phyloP scores from a whole-genome alignment of 768 basidiomycete species.

The Podaxis rugospora region DNA sequence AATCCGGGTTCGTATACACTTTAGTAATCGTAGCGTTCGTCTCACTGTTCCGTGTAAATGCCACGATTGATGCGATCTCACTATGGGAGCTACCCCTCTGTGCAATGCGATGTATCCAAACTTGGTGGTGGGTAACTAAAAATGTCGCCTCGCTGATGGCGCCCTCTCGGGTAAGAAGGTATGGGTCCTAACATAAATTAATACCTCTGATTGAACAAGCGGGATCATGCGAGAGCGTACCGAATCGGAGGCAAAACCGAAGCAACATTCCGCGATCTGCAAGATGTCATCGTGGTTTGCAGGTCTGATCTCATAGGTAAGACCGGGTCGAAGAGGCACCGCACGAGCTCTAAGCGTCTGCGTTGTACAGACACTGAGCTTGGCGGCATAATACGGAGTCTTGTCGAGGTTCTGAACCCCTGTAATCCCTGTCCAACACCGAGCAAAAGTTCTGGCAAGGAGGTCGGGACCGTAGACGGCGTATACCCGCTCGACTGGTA shows the following conservation, averaged over 20 bases:
- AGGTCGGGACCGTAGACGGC: constrained; percentile 58
- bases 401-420: constrained; percentile 27
- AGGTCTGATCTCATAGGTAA: constrained; percentile 35
- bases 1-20: constrained; percentile 55
- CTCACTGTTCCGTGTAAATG: constrained; percentile 57
- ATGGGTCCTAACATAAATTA: constrained; percentile 42
- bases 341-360: constrained; percentile 28
- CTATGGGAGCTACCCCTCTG: constrained; percentile 10
- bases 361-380: constrained; percentile 49
- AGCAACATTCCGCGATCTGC: constrained; percentile 44
- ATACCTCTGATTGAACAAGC: background rate
- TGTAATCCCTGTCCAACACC: constrained; percentile 44
- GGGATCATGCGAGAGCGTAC: constrained; percentile 31
- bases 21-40: constrained; percentile 65
- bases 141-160: constrained; percentile 48
- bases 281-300: constrained; percentile 34
- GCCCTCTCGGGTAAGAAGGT: constrained; percentile 34
- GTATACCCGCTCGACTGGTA: constrained; percentile 45
- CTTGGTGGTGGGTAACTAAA: constrained; percentile 40
- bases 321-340: constrained; percentile 17
- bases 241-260: constrained; percentile 52
- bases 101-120: constrained; percentile 60
- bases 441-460: constrained; percentile 42
- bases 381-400: constrained; percentile 60
- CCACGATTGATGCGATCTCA: constrained; percentile 62